These are phyloP conservation scores for Smallanthus sonchifolius DNA, from an alignment of 129 eudicot species.

Conservation along the genomic window DNA sequence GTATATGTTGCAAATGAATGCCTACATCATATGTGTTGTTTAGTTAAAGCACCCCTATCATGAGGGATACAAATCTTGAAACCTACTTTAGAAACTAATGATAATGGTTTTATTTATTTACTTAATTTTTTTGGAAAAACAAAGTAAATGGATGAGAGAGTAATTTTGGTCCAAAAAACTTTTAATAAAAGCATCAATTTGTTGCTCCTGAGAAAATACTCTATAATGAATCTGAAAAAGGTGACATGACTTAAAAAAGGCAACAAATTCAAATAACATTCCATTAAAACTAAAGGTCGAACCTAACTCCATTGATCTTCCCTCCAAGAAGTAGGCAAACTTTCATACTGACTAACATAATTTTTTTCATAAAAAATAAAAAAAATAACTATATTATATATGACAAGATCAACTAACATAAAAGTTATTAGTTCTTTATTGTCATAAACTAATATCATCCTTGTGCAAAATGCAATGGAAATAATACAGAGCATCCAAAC, in stretches of 20 bases:
- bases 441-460: neutral
- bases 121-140: neutral
- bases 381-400: neutral
- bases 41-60: constrained; percentile 27
- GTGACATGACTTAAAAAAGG: constrained; percentile 23
- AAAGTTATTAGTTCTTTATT: neutral
- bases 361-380: constrained; percentile 8
- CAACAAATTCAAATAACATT: constrained; percentile 17
- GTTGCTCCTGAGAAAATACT: constrained; percentile 26
- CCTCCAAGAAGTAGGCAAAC: constrained; percentile 18
- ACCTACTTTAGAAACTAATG: neutral
- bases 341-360: neutral
- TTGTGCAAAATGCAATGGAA: constrained; percentile 17
- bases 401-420: constrained; percentile 14
- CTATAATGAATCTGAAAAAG: constrained; percentile 21
- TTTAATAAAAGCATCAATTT: constrained; percentile 28
- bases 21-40: constrained; percentile 15
- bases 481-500: constrained; percentile 7
- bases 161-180: constrained; percentile 29
- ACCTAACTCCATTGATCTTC: constrained; percentile 9
- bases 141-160: constrained; percentile 21
- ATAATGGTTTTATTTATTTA: neutral
- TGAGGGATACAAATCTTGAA: constrained; percentile 16
- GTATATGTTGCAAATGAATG: constrained; percentile 18
- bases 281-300: constrained; percentile 4